A percentile compares a stretch with the other conserved stretches of the same genome.
Evolutionary conservation across 768 basidiomycete genomes (phyloP).

Genomic region (Mycena sanguinolenta): DNA sequence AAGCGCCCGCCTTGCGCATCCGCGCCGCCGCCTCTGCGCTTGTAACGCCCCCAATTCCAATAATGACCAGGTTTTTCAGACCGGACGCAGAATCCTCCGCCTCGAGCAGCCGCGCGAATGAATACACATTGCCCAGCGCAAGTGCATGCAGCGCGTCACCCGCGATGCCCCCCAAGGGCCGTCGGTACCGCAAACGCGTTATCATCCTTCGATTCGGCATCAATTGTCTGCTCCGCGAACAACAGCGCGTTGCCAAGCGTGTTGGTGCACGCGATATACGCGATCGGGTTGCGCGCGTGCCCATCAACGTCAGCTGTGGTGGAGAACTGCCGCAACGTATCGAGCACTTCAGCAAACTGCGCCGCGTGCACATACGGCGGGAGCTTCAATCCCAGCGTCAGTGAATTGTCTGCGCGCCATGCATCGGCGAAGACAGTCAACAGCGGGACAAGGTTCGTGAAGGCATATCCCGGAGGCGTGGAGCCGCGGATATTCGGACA

Average conservation of each 20-base stretch:
- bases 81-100: constrained; percentile 51
- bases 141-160: constrained; percentile 83
- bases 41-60: constrained; percentile 89
- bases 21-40: constrained; percentile 68
- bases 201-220: constrained; percentile 16
- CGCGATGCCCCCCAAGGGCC: constrained; percentile 77
- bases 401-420: constrained; percentile 50
- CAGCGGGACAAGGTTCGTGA: constrained; percentile 63
- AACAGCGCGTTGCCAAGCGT: constrained; percentile 80
- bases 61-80: constrained; percentile 66
- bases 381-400: constrained; percentile 83
- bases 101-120: constrained; percentile 67
- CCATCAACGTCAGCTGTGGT: constrained; percentile 37
- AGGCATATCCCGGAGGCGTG: constrained; percentile 78
- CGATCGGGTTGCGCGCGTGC: constrained; percentile 57
- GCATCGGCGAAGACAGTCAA: constrained; percentile 67
- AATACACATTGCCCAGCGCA: constrained; percentile 82
- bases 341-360: constrained; percentile 71
- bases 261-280: constrained; percentile 86
- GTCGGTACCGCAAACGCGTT: constrained; percentile 76
- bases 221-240: constrained; percentile 66
- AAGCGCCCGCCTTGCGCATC: constrained; percentile 83
- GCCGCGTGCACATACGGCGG: constrained; percentile 77
- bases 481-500: constrained; percentile 75
- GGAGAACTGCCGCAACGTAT: constrained; percentile 56